Percentiles rank a stretch among this genome's conserved stretches.
Evolutionary conservation across 108 stramenopile genomes (phyloP).

Genomic region (Fragilaria radians): DNA sequence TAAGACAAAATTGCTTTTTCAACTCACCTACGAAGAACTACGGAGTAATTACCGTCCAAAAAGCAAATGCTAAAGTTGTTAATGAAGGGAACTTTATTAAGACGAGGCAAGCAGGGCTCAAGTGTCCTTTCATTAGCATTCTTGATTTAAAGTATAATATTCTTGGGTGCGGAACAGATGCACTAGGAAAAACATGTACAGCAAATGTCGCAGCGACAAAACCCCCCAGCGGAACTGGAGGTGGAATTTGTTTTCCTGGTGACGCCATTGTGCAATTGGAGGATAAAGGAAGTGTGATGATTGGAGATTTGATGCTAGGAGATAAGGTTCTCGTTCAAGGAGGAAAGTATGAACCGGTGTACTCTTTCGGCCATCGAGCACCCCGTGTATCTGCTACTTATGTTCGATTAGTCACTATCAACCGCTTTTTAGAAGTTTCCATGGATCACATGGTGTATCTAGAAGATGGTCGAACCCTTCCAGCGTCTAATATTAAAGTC

Average conservation of each 20-base stretch:
- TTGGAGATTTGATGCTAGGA: not conserved
- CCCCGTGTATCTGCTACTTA: not conserved
- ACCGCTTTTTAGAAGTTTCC: not conserved
- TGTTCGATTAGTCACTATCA: not conserved
- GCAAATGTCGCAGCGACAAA: no score
- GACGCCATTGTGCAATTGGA: not conserved
- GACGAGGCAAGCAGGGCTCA: not conserved
- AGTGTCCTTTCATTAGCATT: not conserved
- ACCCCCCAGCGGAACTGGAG: no score
- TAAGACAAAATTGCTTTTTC: not conserved
- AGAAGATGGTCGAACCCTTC: not conserved
- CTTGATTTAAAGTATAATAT: not conserved
- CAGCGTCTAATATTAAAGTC: not conserved
- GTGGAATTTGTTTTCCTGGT: slow-evolving; percentile 4
- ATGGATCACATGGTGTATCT: slow-evolving; percentile 1
- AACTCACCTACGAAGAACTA: not conserved
- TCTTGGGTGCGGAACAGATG: not conserved
- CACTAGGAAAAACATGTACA: not conserved
- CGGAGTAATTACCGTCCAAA: not conserved
- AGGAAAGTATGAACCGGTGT: not conserved
- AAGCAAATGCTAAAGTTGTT: not conserved
- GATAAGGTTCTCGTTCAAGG: not conserved
- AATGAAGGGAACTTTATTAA: not conserved
- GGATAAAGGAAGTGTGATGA: not conserved
- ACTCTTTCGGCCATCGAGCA: not conserved